Percentiles rank a stretch among this genome's conserved stretches.
These are phyloP conservation scores for Nakazawaea siamensis DNA, from an alignment of 805 yeast genomes.

Conservation along the genomic window DNA sequence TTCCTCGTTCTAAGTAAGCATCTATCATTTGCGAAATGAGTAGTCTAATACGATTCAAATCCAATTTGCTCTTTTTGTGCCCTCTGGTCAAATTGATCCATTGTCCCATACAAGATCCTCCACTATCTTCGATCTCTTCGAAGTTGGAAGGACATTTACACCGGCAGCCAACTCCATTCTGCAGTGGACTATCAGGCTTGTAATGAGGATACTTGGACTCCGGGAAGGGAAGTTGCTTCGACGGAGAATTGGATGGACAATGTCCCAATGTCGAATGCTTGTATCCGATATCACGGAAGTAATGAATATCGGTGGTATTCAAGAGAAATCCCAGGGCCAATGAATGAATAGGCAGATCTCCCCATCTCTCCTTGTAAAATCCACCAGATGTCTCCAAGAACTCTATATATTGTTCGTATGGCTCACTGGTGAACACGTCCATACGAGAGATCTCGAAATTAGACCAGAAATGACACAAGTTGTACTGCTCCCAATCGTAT, in stretches of 20 bases:
- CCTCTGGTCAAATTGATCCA: constrained; percentile 35
- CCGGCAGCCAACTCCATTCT: constrained; percentile 72
- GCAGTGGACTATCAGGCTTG: constrained; percentile 11
- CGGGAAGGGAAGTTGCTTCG: constrained; percentile 38
- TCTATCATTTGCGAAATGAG: too few species aligned
- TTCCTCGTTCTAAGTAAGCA: too few species aligned
- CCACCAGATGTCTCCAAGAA: constrained; percentile 70
- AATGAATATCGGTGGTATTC: constrained; percentile 66
- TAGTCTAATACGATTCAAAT: too few species aligned
- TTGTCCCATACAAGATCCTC: constrained; percentile 39
- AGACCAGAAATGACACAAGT: constrained; percentile 85
- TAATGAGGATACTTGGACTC: constrained; percentile 24
- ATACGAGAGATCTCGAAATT: constrained; percentile 88
- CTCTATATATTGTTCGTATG: constrained; percentile 61
- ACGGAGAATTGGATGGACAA: constrained; percentile 66
- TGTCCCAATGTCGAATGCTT: constrained; percentile 73
- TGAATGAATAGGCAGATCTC: constrained; percentile 94
- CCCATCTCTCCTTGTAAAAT: constrained; percentile 91
- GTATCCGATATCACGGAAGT: constrained; percentile 90
- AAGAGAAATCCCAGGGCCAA: constrained; percentile 75
- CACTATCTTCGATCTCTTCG: constrained; percentile 49
- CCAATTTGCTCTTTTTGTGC: too few species aligned
- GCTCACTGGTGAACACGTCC: constrained; percentile 58
- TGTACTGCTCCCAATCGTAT: constrained; percentile 49
- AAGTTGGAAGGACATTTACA: constrained; percentile 65